These are phyloP conservation scores for Stagonosporopsis vannaccii DNA, from an alignment of 2,329 filamentous ascomycete genomes.

Conservation along the genomic window DNA sequence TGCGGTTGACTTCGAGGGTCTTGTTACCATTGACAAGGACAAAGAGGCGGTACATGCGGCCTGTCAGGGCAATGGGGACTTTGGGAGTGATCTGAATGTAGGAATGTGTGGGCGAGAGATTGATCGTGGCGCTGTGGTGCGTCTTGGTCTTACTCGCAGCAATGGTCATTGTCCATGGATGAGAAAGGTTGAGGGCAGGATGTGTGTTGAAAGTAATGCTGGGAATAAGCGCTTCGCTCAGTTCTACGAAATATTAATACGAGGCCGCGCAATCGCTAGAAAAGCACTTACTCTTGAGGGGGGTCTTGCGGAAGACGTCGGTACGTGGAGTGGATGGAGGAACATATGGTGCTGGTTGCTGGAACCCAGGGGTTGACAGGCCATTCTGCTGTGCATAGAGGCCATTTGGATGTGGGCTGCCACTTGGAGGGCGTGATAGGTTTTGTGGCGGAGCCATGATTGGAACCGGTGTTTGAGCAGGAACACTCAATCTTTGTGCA, in stretches of 20 bases:
- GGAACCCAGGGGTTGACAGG: slow-evolving; percentile 40
- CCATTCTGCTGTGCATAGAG: slow-evolving; percentile 33
- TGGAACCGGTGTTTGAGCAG: slow-evolving; percentile 42
- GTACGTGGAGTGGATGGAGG: slow-evolving; percentile 41
- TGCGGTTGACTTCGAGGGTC: slow-evolving; percentile 67
- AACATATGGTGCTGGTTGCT: slow-evolving; percentile 38
- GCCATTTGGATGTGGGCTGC: slow-evolving; percentile 52
- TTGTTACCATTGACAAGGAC: slow-evolving; percentile 72
- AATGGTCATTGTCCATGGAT: slow-evolving; percentile 69
- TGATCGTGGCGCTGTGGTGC: slow-evolving; percentile 76
- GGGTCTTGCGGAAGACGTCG: slow-evolving; percentile 41
- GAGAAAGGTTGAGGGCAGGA: slow-evolving; percentile 67
- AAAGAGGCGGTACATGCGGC: slow-evolving; percentile 78
- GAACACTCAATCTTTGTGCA: slow-evolving; percentile 37
- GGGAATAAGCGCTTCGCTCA: slow-evolving; percentile 69
- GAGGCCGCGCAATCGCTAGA: background rate
- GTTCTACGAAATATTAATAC: slow-evolving; percentile 34
- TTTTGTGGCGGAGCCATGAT: slow-evolving; percentile 51
- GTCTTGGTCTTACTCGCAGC: slow-evolving; percentile 70
- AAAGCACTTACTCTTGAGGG: slow-evolving; percentile 57
- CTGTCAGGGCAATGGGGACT: slow-evolving; percentile 68
- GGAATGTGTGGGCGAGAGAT: slow-evolving; percentile 70
- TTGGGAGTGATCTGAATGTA: slow-evolving; percentile 75
- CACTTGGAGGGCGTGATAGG: slow-evolving; percentile 48
- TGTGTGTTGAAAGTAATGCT: slow-evolving; percentile 73